Base-by-base conservation (phyloP, 2,329 filamentous ascomycete species). In the Hypomyces perniciosus region DNA sequence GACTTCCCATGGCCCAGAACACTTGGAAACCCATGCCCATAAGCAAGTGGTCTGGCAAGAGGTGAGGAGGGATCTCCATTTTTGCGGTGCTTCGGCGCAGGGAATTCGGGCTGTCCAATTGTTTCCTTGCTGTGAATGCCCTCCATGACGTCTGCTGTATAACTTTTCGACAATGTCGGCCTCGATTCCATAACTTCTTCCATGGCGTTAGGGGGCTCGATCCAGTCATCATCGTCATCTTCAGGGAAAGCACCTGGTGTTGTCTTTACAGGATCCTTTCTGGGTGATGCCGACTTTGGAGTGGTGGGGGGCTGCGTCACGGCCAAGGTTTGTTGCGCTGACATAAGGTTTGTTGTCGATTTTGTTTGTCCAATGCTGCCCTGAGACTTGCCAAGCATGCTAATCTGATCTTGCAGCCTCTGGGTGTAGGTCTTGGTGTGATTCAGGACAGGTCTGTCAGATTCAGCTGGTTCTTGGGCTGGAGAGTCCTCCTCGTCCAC, bases 351-450 rank as follows among this genome's bases (percentile, higher is more conserved):
- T 3, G 72, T 66, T 7, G 74, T 68, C 1, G 73, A 75, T 54
- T 79, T 81, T 1, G 77, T 74, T 12, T 70, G 66, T 35, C 76
- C 70, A 13, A 71, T 63, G 44, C 70, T 69, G 41, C 68, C 66
- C 52, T 81, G 79, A 0, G 75, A 74, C 58, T 85, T 80, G 12
- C 81, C 81, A 45, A 85, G 71, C 71, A 80, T 79, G 62, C 84
- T 95, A 60, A 99, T 97, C 60, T 91, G 90, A 61, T 97, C 92
- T 57, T 96, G 90, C 12, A 99, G 75, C 40, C 88, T 79, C 66
- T 97, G 91, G 0, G 93, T 96, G n/a, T 93, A 95, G 0, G 90
- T 91, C 66, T 95, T 95, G 68, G 84, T 90, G 62, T 92, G 85
- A 1, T 69, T 66, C 12, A 61, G 31, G 1, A 61, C 59, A 12